Evolutionary conservation across 1,284 basidiomycete genomes (phyloP), one percentile per base, ranked within the genome.

Genomic region (Sporisorium graminicola): DNA sequence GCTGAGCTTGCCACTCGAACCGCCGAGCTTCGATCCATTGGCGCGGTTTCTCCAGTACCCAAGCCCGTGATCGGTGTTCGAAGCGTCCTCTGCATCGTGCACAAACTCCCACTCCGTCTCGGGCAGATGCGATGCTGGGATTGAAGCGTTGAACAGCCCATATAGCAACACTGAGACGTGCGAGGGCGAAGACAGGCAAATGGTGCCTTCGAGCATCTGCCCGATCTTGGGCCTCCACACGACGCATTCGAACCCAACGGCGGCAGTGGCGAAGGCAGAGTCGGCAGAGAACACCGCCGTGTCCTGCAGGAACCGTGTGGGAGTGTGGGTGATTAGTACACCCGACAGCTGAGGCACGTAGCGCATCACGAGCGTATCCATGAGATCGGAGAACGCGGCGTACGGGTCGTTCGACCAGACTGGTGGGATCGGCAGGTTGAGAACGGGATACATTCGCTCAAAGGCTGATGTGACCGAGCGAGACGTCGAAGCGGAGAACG

Each of bases 121-220:
- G 91, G 93, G 82, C 8, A 99, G 94, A 86, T 99, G 96, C 82
- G 93, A 90, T 60, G 93, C 91, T 0, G 95, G 94, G 86, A 99
- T 98, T 9, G 94, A 95, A 16, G 94, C 94, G 86, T 99, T 99
- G 89, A 99, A 99, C 8, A 94, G 96, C 61, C 92, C 92, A 82
- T 97, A 94, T 5, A 98, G 89, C 58, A 99, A 92, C 13, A 99
- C 88, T 0, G 95, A 94, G 60, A 99, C 89, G 82, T 98, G 96
- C 68, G 96, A 95, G 0, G 96, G 95, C 1, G 95, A 97, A 66
- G 91, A 95, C 24, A 98, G 89, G 71, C 91, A 95, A 68, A 98
- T 90, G 67, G 90, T 92, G 7, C 95, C 96, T 63, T 90, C 94
- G 27, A 98, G 89, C 82, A 90, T 90, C 90, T 93, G 92, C 40